phyloP scores from a whole-genome alignment of 129 eudicot species.

The Flaveria trinervia region DNA sequence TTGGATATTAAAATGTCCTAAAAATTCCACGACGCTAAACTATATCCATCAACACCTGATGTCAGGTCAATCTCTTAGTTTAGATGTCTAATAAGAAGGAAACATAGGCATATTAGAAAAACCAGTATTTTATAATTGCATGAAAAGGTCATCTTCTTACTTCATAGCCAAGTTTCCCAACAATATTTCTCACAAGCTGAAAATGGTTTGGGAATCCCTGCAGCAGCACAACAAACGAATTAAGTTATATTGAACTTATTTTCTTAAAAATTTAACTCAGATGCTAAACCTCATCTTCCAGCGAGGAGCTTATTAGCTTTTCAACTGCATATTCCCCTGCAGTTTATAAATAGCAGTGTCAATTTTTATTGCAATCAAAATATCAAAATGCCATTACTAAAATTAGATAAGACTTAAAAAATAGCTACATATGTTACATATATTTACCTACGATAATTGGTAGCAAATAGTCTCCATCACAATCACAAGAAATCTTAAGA shows the following conservation, averaged over 20 bases:
- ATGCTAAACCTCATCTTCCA: slow-evolving; percentile 52
- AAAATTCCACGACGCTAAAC: neutral
- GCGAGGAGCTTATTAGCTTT: slow-evolving; percentile 59
- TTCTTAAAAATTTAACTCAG: slow-evolving; percentile 2
- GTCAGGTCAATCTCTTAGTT: slow-evolving; percentile 13
- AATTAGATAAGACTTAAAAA: neutral
- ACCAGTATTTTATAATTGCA: slow-evolving; percentile 22
- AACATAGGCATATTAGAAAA: slow-evolving; percentile 1
- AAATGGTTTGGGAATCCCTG: slow-evolving; percentile 67
- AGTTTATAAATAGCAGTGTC: slow-evolving; percentile 12
- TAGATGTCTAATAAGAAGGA: neutral
- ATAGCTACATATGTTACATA: slow-evolving; percentile 5
- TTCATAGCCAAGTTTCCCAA: slow-evolving; percentile 57
- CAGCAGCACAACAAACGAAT: slow-evolving; percentile 29
- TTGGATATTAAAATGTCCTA: neutral
- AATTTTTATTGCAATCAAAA: slow-evolving; percentile 10
- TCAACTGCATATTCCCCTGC: slow-evolving; percentile 72
- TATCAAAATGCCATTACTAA: slow-evolving; percentile 7
- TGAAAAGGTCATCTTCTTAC: slow-evolving; percentile 39
- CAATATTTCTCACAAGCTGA: slow-evolving; percentile 56
- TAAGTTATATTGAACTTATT: neutral
- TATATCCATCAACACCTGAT: neutral
- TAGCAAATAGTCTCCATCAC: slow-evolving; percentile 75
- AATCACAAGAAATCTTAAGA: slow-evolving; percentile 75
- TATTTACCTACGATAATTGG: slow-evolving; percentile 69